A percentile compares a stretch with the other conserved stretches of the same genome.
Conservation (phyloP, 768 basidiomycete genomes). For the Boletus subcaerulescens region DNA sequence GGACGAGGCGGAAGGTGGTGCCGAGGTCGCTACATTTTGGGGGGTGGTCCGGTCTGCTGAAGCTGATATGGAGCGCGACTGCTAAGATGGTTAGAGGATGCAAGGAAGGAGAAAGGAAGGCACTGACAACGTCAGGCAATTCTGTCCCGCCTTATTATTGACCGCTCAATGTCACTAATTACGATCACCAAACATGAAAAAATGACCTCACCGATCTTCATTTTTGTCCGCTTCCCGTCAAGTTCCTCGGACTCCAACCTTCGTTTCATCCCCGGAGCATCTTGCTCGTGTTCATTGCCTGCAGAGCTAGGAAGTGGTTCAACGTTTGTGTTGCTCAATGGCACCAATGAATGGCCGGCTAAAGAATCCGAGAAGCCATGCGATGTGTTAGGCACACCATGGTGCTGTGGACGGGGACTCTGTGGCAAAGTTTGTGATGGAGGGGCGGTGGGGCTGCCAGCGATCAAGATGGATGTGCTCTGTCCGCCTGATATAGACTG, state of each 20-base stretch:
- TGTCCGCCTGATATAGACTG: slow-evolving; percentile 24
- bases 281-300: slow-evolving; percentile 47
- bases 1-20: slow-evolving; percentile 30
- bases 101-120: slow-evolving; percentile 8
- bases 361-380: slow-evolving; percentile 26
- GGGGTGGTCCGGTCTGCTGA: slow-evolving; percentile 18
- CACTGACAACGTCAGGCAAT: slow-evolving; percentile 48
- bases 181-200: slow-evolving; percentile 23
- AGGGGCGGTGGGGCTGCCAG: slow-evolving; percentile 23
- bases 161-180: slow-evolving; percentile 25
- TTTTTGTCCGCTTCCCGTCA: slow-evolving; percentile 66
- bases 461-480: slow-evolving; percentile 17
- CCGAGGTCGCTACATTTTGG: slow-evolving; percentile 26
- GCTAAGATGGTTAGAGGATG: slow-evolving; percentile 10
- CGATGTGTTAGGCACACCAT: slow-evolving; percentile 17
- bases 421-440: slow-evolving; percentile 30
- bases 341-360: slow-evolving; percentile 17
- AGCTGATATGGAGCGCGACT: slow-evolving; percentile 19
- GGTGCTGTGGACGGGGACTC: slow-evolving; percentile 29
- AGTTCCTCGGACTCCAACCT: slow-evolving; percentile 65
- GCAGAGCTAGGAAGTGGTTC: slow-evolving; percentile 9
- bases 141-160: slow-evolving; percentile 39
- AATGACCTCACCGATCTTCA: slow-evolving; percentile 62
- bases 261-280: slow-evolving; percentile 65
- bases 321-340: slow-evolving; percentile 11